phyloP scores from a whole-genome alignment of 768 basidiomycete species.

The Serendipita indica region DNA sequence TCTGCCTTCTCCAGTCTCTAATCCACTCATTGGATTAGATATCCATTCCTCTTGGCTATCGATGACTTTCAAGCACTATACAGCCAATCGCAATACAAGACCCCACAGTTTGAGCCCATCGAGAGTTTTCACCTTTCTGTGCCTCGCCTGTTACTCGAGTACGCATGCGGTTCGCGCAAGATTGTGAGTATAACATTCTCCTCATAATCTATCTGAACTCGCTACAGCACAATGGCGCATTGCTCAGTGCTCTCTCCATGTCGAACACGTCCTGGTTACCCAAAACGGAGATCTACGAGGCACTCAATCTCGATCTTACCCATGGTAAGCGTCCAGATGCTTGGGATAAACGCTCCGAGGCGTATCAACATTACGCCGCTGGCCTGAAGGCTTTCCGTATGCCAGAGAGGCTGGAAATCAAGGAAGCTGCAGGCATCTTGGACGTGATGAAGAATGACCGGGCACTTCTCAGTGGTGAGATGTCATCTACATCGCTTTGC shows the following conservation, averaged over 20 bases:
- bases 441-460: conserved; percentile 58
- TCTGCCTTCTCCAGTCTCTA: not conserved
- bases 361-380: conserved; percentile 36
- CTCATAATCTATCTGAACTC: not conserved
- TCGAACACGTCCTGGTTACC: conserved; percentile 43
- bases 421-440: conserved; percentile 62
- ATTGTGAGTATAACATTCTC: conserved; percentile 37
- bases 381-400: conserved; percentile 38
- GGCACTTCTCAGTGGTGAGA: conserved; percentile 38
- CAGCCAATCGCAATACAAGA: conserved; percentile 48
- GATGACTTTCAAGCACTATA: conserved; percentile 83
- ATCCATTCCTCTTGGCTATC: conserved; percentile 67
- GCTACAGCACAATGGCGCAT: conserved; percentile 48
- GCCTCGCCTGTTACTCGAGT: conserved; percentile 66
- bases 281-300: conserved; percentile 49
- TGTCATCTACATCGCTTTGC: not conserved
- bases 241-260: conserved; percentile 54
- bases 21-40: conserved; percentile 26
- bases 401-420: conserved; percentile 42
- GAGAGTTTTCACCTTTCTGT: conserved; percentile 65
- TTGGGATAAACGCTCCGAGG: conserved; percentile 39
- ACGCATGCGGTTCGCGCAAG: conserved; percentile 47
- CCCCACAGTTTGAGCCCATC: conserved; percentile 53
- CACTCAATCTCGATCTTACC: conserved; percentile 31
- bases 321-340: conserved; percentile 32